phyloP scores from a whole-genome alignment of 441 rosid genomes.

The Pelargonium citronellum region DNA sequence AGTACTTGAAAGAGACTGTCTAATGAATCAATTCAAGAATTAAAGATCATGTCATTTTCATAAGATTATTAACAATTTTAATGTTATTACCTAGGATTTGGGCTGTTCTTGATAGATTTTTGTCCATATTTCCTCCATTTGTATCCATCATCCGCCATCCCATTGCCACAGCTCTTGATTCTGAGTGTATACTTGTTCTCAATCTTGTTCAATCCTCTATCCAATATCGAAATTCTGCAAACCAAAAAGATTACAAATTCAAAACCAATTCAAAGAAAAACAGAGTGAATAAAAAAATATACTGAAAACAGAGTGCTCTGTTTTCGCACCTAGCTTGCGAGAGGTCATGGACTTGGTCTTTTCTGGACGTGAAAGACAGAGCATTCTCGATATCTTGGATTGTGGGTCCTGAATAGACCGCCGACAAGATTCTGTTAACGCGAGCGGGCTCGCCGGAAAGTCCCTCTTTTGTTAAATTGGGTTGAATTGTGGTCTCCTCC shows the following conservation, averaged over 20 bases:
- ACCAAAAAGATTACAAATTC: neutral
- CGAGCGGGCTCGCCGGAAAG: constrained; percentile 23
- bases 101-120: constrained; percentile 76
- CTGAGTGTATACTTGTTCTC: constrained; percentile 67
- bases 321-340: constrained; percentile 34
- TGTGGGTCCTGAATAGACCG: constrained; percentile 49
- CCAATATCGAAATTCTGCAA: constrained; percentile 31
- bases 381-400: constrained; percentile 48
- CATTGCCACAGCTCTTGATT: constrained; percentile 48
- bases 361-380: constrained; percentile 25
- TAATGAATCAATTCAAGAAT: too few relatives aligned
- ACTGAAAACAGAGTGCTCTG: too few relatives aligned
- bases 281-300: too few relatives aligned
- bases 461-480: neutral
- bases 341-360: constrained; percentile 16
- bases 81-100: constrained; percentile 61
- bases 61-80: neutral
- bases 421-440: constrained; percentile 32
- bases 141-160: constrained; percentile 72
- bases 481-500: constrained; percentile 10
- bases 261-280: too few relatives aligned
- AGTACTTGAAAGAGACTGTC: too few relatives aligned
- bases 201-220: constrained; percentile 36
- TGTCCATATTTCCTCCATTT: constrained; percentile 95
- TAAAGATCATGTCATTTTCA: neutral